These are phyloP conservation scores for Globisporangium carolinianum DNA, from an alignment of 352 stramenopile species.

Conservation along the genomic window DNA sequence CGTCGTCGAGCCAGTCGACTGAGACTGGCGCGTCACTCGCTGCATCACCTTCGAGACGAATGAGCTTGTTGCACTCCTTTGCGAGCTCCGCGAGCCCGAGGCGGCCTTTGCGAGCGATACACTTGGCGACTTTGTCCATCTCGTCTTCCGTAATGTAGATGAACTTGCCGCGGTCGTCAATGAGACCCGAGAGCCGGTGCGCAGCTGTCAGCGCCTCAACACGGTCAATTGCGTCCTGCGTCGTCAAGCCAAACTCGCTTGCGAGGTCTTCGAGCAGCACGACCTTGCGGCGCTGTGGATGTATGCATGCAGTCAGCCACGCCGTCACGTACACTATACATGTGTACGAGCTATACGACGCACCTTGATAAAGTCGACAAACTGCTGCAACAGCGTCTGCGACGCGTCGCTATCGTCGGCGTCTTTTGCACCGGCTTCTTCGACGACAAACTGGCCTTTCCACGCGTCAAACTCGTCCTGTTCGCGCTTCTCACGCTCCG, in stretches of 20 bases:
- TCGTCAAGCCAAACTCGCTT: slow-evolving; percentile 54
- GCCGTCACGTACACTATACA: not conserved
- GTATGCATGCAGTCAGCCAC: too few relatives aligned
- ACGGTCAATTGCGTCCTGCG: slow-evolving; percentile 59
- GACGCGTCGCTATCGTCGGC: slow-evolving; percentile 55
- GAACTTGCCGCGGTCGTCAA: slow-evolving; percentile 78
- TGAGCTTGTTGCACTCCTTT: slow-evolving; percentile 77
- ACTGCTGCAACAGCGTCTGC: slow-evolving; percentile 55
- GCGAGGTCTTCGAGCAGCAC: slow-evolving; percentile 70
- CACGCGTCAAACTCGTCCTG: slow-evolving; percentile 73
- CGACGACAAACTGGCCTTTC: slow-evolving; percentile 70
- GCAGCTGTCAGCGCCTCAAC: slow-evolving; percentile 43
- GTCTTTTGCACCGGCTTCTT: slow-evolving; percentile 50
- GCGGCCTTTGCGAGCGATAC: slow-evolving; percentile 59
- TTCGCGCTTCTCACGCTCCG: slow-evolving; percentile 54
- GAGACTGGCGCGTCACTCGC: slow-evolving; percentile 10
- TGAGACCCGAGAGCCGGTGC: slow-evolving; percentile 60
- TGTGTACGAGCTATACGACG: not conserved
- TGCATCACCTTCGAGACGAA: slow-evolving; percentile 45
- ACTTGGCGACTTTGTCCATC: slow-evolving; percentile 69
- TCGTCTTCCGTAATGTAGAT: slow-evolving; percentile 77
- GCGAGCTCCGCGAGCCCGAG: slow-evolving; percentile 54
- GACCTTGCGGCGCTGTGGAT: slow-evolving; percentile 48
- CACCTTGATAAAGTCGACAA: slow-evolving; percentile 69
- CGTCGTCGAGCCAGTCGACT: slow-evolving; percentile 32